A percentile compares a stretch with the other conserved stretches of the same genome.
Conservation (phyloP, 805 yeast species). For the Alloascoidea hylecoeti region DNA sequence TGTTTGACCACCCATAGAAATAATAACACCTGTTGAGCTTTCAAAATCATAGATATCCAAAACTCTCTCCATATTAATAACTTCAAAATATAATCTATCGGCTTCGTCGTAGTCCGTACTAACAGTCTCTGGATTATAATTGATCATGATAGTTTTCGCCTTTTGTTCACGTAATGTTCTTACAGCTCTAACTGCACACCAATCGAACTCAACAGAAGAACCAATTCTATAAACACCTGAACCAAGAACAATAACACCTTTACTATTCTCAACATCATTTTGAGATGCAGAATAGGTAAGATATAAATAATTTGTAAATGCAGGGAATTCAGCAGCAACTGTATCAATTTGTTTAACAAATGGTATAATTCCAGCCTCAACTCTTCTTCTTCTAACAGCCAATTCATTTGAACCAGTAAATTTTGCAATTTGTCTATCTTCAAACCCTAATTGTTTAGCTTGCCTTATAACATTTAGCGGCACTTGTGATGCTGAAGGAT, state of each 20-base stretch:
- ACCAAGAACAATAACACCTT: constrained; percentile 92
- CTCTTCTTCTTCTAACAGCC: constrained; percentile 79
- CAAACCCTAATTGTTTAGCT: constrained; percentile 95
- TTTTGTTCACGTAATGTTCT: constrained; percentile 83
- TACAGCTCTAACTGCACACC: constrained; percentile 98
- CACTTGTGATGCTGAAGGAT: constrained; percentile 24
- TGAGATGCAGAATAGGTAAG: constrained; percentile 88
- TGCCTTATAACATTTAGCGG: constrained; percentile 54
- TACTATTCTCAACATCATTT: constrained; percentile 76
- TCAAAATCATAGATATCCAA: constrained; percentile 91
- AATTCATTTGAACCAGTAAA: constrained; percentile 83
- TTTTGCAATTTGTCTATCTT: constrained; percentile 90
- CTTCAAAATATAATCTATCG: constrained; percentile 91
- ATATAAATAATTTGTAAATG: constrained; percentile 86
- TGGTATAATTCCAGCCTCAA: constrained; percentile 77
- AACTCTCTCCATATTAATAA: constrained; percentile 86
- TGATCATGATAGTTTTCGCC: constrained; percentile 87
- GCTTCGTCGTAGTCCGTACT: constrained; percentile 99
- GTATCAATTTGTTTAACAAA: constrained; percentile 96
- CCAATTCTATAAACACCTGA: constrained; percentile 99
- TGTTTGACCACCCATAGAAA: constrained; percentile 98
- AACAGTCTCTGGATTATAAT: constrained; percentile 97
- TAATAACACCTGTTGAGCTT: constrained; percentile 80
- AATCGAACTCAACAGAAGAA: constrained; percentile 96
- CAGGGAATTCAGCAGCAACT: constrained; percentile 98